Percentiles rank a stretch among this genome's conserved stretches.
phyloP scores from a whole-genome alignment of 768 basidiomycete genomes.

The Suillus luteus region DNA sequence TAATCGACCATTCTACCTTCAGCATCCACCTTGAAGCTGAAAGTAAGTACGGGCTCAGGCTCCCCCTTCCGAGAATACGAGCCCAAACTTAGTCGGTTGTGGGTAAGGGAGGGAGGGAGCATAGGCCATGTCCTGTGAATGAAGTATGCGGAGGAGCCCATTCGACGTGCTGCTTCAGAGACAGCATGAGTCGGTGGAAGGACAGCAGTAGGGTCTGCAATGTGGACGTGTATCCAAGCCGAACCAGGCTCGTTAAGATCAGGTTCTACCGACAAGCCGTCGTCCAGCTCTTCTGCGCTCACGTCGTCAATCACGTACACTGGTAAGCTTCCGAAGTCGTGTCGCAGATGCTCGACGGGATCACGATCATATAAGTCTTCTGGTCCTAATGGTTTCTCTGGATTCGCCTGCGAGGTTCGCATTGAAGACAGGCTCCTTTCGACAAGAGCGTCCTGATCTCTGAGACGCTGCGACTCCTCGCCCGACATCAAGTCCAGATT shows the following conservation, averaged over 20 bases:
- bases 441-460: slow-evolving; percentile 34
- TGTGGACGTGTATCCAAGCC: slow-evolving; percentile 86
- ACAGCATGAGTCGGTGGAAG: slow-evolving; percentile 72
- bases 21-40: slow-evolving; percentile 70
- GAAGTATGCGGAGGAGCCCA: slow-evolving; percentile 62
- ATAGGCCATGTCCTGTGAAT: slow-evolving; percentile 66
- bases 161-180: slow-evolving; percentile 55
- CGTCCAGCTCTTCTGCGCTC: slow-evolving; percentile 85
- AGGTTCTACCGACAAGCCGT: slow-evolving; percentile 85
- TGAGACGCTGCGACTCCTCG: slow-evolving; percentile 33
- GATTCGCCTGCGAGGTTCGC: slow-evolving; percentile 11
- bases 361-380: slow-evolving; percentile 69
- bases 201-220: slow-evolving; percentile 87
- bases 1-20: slow-evolving; percentile 70
- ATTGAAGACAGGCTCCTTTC: slow-evolving; percentile 20
- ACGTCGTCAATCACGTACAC: slow-evolving; percentile 89
- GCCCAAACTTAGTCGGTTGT: slow-evolving; percentile 54
- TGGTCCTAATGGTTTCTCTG: slow-evolving; percentile 48
- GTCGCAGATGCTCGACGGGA: slow-evolving; percentile 67
- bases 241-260: slow-evolving; percentile 57
- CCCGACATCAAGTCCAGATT: slow-evolving; percentile 25
- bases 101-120: slow-evolving; percentile 62
- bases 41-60: slow-evolving; percentile 68
- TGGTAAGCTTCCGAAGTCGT: slow-evolving; percentile 80
- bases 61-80: slow-evolving; percentile 29